Percentiles rank a stretch among this genome's conserved stretches.
Evolutionary conservation across 257 asterid species (phyloP).

Genomic region (Scutellaria barbata): DNA sequence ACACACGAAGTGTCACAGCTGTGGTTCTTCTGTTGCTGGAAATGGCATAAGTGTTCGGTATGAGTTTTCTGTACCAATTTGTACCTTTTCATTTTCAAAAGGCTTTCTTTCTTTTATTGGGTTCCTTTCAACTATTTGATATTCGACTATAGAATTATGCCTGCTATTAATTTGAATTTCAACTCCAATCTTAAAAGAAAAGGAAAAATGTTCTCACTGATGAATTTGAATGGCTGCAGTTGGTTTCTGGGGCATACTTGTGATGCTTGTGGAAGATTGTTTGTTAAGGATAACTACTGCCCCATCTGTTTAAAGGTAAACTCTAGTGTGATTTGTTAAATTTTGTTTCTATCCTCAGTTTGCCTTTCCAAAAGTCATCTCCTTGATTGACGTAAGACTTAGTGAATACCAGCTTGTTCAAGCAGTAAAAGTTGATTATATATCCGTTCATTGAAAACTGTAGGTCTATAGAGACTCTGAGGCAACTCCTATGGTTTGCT

Average conservation of each 20-base stretch:
- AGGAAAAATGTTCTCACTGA: constrained; percentile 3
- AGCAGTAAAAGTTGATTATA: constrained; percentile 36
- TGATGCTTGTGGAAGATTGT: constrained; percentile 99
- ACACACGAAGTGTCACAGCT: constrained; percentile 95
- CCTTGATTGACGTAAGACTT: no score
- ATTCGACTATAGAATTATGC: constrained; percentile 16
- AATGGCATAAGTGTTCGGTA: constrained; percentile 93
- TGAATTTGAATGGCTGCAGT: constrained; percentile 50
- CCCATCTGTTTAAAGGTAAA: constrained; percentile 92
- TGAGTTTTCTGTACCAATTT: constrained; percentile 33
- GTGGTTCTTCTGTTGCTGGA: constrained; percentile 90
- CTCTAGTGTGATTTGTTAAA: constrained; percentile 7
- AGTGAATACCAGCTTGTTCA: constrained; percentile 33
- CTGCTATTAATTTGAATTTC: constrained; percentile 8
- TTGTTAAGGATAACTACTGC: constrained; percentile 90
- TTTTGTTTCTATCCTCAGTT: constrained; percentile 10
- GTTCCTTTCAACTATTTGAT: constrained; percentile 20
- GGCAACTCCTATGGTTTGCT: constrained; percentile 98
- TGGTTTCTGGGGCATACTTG: constrained; percentile 99
- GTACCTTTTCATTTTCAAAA: constrained; percentile 17
- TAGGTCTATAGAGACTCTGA: constrained; percentile 99
- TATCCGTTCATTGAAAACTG: constrained; percentile 32
- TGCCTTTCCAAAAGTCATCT: no score
- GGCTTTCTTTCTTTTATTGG: background rate
- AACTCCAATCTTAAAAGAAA: constrained; percentile 20